These are phyloP conservation scores for Isatis lusitanica DNA, from an alignment of 441 rosid species.

Conservation along the genomic window DNA sequence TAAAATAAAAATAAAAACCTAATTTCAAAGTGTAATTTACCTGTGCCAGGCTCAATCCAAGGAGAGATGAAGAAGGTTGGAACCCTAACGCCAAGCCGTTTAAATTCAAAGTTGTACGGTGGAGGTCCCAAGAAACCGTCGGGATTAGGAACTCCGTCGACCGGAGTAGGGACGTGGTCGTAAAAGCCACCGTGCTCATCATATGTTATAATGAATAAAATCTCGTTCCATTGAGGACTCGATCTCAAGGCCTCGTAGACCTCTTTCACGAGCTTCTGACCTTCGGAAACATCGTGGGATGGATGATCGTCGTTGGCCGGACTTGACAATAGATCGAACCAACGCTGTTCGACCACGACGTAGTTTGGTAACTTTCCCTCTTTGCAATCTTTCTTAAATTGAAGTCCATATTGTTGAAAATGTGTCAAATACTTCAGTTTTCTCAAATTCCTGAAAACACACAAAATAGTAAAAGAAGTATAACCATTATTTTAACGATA, in stretches of 20 bases:
- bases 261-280: slow-evolving; percentile 73
- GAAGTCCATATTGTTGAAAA: slow-evolving; percentile 63
- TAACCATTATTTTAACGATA: neutral
- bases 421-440: slow-evolving; percentile 59
- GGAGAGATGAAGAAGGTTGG: slow-evolving; percentile 80
- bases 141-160: slow-evolving; percentile 70
- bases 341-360: slow-evolving; percentile 74
- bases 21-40: slow-evolving; percentile 28
- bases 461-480: neutral
- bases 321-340: slow-evolving; percentile 43
- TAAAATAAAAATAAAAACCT: too few relatives aligned
- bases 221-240: slow-evolving; percentile 87
- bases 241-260: slow-evolving; percentile 77
- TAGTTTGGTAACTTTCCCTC: slow-evolving; percentile 88
- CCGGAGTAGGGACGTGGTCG: slow-evolving; percentile 85
- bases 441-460: slow-evolving; percentile 58
- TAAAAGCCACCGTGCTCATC: slow-evolving; percentile 94
- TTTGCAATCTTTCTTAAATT: slow-evolving; percentile 71
- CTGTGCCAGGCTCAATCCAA: slow-evolving; percentile 85
- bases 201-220: slow-evolving; percentile 56
- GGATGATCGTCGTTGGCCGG: slow-evolving; percentile 89
- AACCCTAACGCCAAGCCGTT: slow-evolving; percentile 80
- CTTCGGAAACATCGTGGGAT: slow-evolving; percentile 71
- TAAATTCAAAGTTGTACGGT: slow-evolving; percentile 70
- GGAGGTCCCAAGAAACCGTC: slow-evolving; percentile 67